A percentile compares a stretch with the other conserved stretches of the same genome.
Evolutionary conservation across 2,329 filamentous ascomycete species (phyloP).

Genomic region (Fusarium mexicanum): DNA sequence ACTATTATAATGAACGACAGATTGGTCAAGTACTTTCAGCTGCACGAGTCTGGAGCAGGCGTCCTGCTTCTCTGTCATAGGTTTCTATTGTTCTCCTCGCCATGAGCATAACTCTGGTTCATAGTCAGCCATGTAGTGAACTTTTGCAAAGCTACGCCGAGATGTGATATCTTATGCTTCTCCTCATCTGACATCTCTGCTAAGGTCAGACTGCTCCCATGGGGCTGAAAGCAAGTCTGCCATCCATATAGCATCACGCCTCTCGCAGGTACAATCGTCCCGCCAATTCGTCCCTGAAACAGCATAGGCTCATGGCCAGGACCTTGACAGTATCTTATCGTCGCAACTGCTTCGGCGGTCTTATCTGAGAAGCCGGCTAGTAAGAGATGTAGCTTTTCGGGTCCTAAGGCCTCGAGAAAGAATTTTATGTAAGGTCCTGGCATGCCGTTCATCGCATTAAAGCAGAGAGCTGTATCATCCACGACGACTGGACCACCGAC

Average conservation of each 20-base stretch:
- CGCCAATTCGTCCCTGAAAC: background rate
- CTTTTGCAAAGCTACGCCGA: background rate
- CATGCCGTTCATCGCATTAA: background rate
- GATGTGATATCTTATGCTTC: background rate
- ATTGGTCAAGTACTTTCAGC: background rate
- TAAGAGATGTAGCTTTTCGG: background rate
- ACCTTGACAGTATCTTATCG: background rate
- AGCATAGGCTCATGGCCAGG: background rate
- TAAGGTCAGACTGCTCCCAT: background rate
- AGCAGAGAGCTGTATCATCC: background rate
- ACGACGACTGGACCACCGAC: background rate
- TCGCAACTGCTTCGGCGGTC: background rate
- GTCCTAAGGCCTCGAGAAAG: background rate
- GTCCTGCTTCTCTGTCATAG: accelerated
- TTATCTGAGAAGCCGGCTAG: background rate
- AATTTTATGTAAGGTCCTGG: background rate
- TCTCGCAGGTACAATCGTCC: background rate
- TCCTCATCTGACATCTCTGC: background rate
- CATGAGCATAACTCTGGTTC: accelerated
- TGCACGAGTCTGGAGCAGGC: background rate
- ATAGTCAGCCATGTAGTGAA: background rate
- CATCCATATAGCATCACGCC: background rate
- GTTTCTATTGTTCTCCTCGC: too few species aligned
- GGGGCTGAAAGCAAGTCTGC: background rate
- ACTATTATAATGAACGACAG: too few species aligned